Evolutionary conservation across 176 grass and related monocot genomes (phyloP).

Genomic region (Triticum urartu): DNA sequence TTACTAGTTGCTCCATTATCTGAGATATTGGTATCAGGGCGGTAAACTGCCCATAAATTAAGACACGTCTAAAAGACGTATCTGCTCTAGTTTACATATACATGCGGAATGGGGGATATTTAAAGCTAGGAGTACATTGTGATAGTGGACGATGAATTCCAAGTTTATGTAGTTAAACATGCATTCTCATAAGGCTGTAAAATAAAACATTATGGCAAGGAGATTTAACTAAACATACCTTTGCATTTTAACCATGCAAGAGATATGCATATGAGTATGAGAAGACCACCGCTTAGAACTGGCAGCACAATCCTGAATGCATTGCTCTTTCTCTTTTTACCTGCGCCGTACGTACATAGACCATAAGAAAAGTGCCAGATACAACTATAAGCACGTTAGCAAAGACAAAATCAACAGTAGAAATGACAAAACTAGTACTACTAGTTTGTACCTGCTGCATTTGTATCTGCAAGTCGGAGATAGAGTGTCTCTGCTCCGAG

Average conservation of each 20-base stretch:
- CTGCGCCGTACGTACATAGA: background rate
- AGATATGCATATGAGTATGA: background rate
- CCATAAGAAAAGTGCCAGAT: background rate
- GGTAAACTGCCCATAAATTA: too few species aligned
- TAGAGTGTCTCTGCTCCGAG: conserved; percentile 32
- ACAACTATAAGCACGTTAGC: background rate
- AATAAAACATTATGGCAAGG: background rate
- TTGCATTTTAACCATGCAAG: conserved; percentile 8
- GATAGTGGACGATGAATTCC: background rate
- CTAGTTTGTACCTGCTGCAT: background rate
- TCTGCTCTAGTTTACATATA: too few species aligned
- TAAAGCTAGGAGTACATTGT: background rate
- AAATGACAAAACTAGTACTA: background rate
- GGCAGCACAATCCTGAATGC: background rate
- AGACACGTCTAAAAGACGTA: too few species aligned
- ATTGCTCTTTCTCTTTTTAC: background rate
- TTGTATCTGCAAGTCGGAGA: conserved; percentile 10
- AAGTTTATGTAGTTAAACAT: background rate
- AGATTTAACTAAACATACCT: background rate
- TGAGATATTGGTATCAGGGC: too few species aligned
- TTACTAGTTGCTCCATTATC: too few species aligned
- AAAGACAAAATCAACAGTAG: background rate
- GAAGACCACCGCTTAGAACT: background rate
- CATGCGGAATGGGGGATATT: too few species aligned
- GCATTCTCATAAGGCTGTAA: too few species aligned